Base-by-base conservation (phyloP, 768 basidiomycete genomes). In the Suillus decipiens region DNA sequence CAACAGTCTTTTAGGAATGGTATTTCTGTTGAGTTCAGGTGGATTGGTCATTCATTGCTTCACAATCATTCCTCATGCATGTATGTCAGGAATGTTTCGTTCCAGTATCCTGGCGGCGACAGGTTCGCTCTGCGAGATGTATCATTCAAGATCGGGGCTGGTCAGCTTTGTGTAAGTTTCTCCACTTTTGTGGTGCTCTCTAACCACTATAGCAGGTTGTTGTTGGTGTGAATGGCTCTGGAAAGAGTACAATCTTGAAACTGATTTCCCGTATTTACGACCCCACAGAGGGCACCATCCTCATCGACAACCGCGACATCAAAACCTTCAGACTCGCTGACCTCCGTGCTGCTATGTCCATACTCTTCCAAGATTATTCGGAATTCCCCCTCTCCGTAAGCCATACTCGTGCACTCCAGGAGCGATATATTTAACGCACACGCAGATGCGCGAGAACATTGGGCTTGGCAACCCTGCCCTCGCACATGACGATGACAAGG, bases 281-380 rank as follows among this genome's bases (percentile, higher is more conserved):
- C 67, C 82, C 84, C 1, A 77, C 76, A 1, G 87, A 89, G 60
- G 91, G 91, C 34, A 75, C 80, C 39, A 92, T 93, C 50, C 73
- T 89, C 15, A 73, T 93, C 34, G 84, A 92, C 65, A 86, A 80
- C 24, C 68, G 78, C 59, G 84, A 90, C 66, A 89, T 93, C 64
- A 80, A 80, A 47, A 81, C 80, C 0, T 73, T 89, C 17, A 83
- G 80, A 58, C 80, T 93, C 5, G 79, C 76, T 6, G 87, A 92
- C 71, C 75, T 92, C 12, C 78, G 89, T 24, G 82, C 83, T 22
- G 81, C 86, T 1, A 84, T 85, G 24, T 86, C 87, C 2, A 88
- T 88, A 24, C 81, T 93, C 24, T 92, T 92, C 75, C 91, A 93
- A 70, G 91, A 93, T 71, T 92, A 90, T 68, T 89, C 89, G 0